Conservation (phyloP, 148 eudicot genomes). For the Rhododendron molle region DNA sequence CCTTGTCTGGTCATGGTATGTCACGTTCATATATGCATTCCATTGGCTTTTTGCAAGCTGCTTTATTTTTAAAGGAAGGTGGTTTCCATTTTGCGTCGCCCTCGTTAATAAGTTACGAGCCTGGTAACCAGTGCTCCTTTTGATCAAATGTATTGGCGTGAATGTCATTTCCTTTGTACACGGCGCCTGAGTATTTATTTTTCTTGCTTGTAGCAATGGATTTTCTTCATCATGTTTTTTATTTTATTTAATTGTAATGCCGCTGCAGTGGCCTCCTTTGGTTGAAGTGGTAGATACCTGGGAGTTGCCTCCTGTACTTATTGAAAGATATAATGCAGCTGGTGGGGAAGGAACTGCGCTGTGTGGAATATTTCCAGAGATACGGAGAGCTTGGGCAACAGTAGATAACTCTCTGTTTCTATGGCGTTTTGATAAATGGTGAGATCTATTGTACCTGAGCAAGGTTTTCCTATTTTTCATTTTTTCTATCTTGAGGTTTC, state of each 20-base stretch:
- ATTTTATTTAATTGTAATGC: neutral
- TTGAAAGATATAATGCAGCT: constrained; percentile 91
- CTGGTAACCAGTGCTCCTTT: neutral
- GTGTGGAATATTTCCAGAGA: constrained; percentile 98
- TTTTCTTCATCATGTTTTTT: neutral
- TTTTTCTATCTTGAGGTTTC: neutral
- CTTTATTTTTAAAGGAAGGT: neutral
- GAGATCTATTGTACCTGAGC: constrained; percentile 7
- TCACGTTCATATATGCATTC: neutral
- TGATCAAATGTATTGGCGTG: neutral
- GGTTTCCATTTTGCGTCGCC: neutral
- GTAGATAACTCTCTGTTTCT: constrained; percentile 93
- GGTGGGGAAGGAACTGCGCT: constrained; percentile 99
- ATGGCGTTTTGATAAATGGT: constrained; percentile 99
- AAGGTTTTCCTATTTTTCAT: neutral
- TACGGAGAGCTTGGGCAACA: constrained; percentile 98
- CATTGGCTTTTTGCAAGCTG: neutral
- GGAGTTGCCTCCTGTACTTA: constrained; percentile 90
- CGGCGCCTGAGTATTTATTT: neutral
- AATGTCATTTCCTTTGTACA: neutral
- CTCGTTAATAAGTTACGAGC: neutral
- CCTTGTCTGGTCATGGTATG: neutral
- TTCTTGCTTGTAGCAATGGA: constrained; percentile 4
- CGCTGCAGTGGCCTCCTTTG: constrained; percentile 89
- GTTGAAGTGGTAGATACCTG: constrained; percentile 92